Evolutionary conservation across 192 early-diverging fungal genomes (phyloP), one percentile per base, ranked within the genome.

Genomic region (Coemansia asiatica): DNA sequence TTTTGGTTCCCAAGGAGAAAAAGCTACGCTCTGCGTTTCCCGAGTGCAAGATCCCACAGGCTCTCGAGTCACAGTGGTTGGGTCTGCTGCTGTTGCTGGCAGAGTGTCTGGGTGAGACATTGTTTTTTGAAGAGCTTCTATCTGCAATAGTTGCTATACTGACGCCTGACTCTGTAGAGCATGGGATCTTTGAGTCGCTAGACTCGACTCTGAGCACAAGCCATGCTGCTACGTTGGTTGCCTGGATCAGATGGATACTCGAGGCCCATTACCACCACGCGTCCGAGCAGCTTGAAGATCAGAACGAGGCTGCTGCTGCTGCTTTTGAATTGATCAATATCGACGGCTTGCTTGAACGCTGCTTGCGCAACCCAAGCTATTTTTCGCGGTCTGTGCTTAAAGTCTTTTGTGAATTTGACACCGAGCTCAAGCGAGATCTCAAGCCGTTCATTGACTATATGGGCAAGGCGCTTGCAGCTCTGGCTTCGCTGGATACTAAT

Each of bases 1-100:
- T 84, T 29, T 60, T 90, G 60, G 77, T 89, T 0, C 87, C 88
- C 38, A 72, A 67, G 21, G 77, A 83, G 19, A 87, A 87, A 75
- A 81, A 77, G 69, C 75, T 81, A 74, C 74, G 63, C 0, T 67
- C 76, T 18, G 64, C 49, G 49, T 68, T 63, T 29, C 71, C 84
- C 1, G 61, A 84, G 22, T 74, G 80, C 48, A 55, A 40, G 6
- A 56, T 90, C 18, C 69, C 82, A 9, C 46, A 69, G 0, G 75
- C 64, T 46, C 56, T 85, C 22, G 61, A 71, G 5, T 29, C 69
- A 13, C 65, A 75, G 22, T 87, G 85, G 85, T 23, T 40, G 16
- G 69, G 73, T 19, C 25, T 83, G 38, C 26, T 88, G n/a, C 51
- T 62, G 18, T 23, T 66, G 55, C 72, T 88, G 21, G 69, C 75